A percentile compares a stretch with the other conserved stretches of the same genome.
These are phyloP conservation scores for Adansonia rubrostipa DNA, from an alignment of 441 rosid genomes.

Conservation along the genomic window DNA sequence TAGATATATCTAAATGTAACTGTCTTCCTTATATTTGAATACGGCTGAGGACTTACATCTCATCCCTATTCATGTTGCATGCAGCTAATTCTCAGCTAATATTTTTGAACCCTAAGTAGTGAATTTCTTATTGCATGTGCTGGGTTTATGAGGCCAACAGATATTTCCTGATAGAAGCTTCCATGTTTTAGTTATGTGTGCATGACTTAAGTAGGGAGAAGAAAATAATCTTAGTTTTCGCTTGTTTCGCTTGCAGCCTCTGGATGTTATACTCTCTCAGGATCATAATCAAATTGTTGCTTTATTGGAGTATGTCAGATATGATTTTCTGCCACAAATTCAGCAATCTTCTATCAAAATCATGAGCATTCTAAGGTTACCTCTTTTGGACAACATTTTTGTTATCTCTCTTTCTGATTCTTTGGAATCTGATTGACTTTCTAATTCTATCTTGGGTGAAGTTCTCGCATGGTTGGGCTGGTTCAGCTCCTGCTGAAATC, in stretches of 20 bases:
- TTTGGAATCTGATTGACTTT: conserved; percentile 29
- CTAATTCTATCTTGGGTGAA: conserved; percentile 37
- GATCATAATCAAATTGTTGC: conserved; percentile 87
- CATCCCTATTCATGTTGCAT: neutral
- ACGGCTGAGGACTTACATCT: conserved; percentile 7
- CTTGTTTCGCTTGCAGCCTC: conserved; percentile 63
- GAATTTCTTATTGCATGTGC: neutral
- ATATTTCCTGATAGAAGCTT: conserved; percentile 13
- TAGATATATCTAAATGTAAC: neutral
- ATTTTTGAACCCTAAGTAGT: neutral
- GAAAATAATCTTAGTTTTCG: conserved; percentile 18
- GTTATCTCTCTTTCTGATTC: neutral
- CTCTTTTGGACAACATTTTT: conserved; percentile 24
- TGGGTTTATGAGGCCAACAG: neutral
- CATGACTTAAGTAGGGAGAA: neutral
- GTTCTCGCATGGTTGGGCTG: conserved; percentile 93
- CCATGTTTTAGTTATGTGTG: neutral
- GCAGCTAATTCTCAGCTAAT: neutral
- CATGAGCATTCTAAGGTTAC: conserved; percentile 81
- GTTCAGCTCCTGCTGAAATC: conserved; percentile 79
- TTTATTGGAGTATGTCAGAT: conserved; percentile 91
- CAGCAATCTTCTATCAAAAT: conserved; percentile 88
- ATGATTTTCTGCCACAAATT: conserved; percentile 78
- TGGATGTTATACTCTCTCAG: conserved; percentile 94
- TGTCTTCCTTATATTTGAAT: conserved; percentile 13